phyloP scores from a whole-genome alignment of 192 early-diverging fungal genomes.

The Backusella australiensis region DNA sequence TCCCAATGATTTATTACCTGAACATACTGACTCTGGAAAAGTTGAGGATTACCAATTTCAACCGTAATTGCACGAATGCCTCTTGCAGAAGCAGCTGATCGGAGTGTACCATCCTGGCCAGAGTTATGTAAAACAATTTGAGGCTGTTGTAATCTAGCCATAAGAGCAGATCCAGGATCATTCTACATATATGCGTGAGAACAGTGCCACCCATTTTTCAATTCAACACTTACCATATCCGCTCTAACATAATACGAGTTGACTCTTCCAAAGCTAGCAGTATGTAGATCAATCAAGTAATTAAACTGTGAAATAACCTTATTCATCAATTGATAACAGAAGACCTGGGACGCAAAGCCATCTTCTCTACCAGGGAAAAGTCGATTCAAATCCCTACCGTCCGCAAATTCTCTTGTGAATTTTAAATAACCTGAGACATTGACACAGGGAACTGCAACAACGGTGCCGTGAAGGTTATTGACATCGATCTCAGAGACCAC shows the following conservation, averaged over 20 bases:
- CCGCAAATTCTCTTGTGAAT: slow-evolving; percentile 77
- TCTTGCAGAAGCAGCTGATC: slow-evolving; percentile 72
- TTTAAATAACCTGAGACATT: slow-evolving; percentile 85
- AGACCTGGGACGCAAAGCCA: slow-evolving; percentile 81
- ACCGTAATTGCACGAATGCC: slow-evolving; percentile 87
- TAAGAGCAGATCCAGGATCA: slow-evolving; percentile 60
- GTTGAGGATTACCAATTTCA: slow-evolving; percentile 87
- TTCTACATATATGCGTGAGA: slow-evolving; percentile 30
- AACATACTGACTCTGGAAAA: slow-evolving; percentile 84
- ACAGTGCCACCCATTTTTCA: neutral
- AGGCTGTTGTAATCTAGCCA: slow-evolving; percentile 88
- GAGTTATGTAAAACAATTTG: slow-evolving; percentile 69
- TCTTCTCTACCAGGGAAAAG: slow-evolving; percentile 72
- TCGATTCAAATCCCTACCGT: slow-evolving; percentile 88
- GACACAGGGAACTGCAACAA: slow-evolving; percentile 86
- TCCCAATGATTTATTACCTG: slow-evolving; percentile 43
- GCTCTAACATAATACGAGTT: slow-evolving; percentile 88
- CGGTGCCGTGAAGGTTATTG: slow-evolving; percentile 70
- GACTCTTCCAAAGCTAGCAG: slow-evolving; percentile 78
- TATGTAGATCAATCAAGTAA: slow-evolving; percentile 87
- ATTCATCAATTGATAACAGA: slow-evolving; percentile 77
- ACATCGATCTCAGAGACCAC: slow-evolving; percentile 79
- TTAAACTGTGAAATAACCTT: slow-evolving; percentile 80
- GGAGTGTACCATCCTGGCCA: slow-evolving; percentile 76
- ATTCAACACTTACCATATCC: slow-evolving; percentile 54